Evolutionary conservation across 768 basidiomycete species (phyloP).

Genomic region (Psilocybe cyanescens): DNA sequence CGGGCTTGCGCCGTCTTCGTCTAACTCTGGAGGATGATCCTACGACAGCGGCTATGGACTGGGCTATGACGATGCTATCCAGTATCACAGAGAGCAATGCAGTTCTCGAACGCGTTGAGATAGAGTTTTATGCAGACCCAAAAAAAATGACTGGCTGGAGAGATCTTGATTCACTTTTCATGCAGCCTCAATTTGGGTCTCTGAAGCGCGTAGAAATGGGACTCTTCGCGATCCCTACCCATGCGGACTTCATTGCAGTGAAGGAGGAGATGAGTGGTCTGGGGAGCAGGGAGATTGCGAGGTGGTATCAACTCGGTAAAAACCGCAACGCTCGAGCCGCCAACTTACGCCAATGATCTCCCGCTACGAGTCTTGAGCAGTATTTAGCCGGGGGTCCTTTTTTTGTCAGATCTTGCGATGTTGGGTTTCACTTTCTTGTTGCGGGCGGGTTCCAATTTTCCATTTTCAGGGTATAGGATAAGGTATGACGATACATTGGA

Average conservation of each 20-base stretch:
- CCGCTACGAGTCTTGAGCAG: slow-evolving; percentile 32
- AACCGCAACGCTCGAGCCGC: slow-evolving; percentile 42
- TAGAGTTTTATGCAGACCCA: slow-evolving; percentile 46
- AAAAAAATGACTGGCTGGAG: slow-evolving; percentile 39
- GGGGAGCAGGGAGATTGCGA: slow-evolving; percentile 29
- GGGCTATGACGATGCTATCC: slow-evolving; percentile 39
- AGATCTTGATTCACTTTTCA: slow-evolving; percentile 37
- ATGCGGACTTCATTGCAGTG: slow-evolving; percentile 36
- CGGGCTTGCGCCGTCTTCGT: slow-evolving; percentile 39
- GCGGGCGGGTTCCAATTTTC: neutral
- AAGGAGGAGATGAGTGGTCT: slow-evolving; percentile 33
- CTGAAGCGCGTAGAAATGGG: slow-evolving; percentile 43
- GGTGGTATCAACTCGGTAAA: slow-evolving; percentile 44
- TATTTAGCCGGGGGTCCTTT: neutral
- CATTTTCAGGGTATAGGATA: slow-evolving; percentile 1
- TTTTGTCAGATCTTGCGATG: slow-evolving; percentile 3
- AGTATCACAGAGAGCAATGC: slow-evolving; percentile 25
- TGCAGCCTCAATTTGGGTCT: slow-evolving; percentile 29
- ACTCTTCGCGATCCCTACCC: slow-evolving; percentile 39
- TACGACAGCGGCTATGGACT: slow-evolving; percentile 37
- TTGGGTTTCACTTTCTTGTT: neutral
- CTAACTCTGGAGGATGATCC: slow-evolving; percentile 41
- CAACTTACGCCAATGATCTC: slow-evolving; percentile 41
- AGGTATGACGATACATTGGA: slow-evolving; percentile 14
- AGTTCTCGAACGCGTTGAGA: slow-evolving; percentile 33